phyloP scores from a whole-genome alignment of 2,329 filamentous ascomycete species.

The Botrytis tulipae region DNA sequence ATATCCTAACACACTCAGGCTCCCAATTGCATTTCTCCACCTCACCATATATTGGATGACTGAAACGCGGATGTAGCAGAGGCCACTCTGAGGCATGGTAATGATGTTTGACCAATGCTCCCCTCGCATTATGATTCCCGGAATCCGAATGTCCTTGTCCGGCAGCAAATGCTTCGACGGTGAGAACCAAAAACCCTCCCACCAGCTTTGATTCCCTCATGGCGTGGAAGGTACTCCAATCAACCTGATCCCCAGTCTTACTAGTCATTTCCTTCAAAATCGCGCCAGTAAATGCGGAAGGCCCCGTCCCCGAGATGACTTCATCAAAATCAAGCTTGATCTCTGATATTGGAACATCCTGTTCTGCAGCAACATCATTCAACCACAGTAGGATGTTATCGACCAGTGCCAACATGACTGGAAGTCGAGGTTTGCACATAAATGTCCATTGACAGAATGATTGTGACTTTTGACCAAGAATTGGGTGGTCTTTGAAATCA shows the following conservation, averaged over 20 bases:
- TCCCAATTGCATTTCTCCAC: slow-evolving; percentile 72
- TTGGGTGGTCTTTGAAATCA: slow-evolving; percentile 59
- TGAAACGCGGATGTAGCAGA: slow-evolving; percentile 61
- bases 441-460: slow-evolving; percentile 78
- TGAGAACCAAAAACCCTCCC: slow-evolving; percentile 62
- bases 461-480: slow-evolving; percentile 64
- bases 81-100: slow-evolving; percentile 76
- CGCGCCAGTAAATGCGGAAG: slow-evolving; percentile 66
- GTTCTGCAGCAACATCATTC: slow-evolving; percentile 55
- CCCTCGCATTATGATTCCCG: slow-evolving; percentile 64
- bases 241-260: slow-evolving; percentile 46
- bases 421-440: slow-evolving; percentile 64
- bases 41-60: slow-evolving; percentile 66
- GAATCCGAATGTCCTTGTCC: slow-evolving; percentile 73
- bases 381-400: slow-evolving; percentile 69
- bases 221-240: slow-evolving; percentile 65
- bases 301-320: slow-evolving; percentile 70
- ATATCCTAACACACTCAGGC: slow-evolving; percentile 59
- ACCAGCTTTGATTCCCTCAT: slow-evolving; percentile 64
- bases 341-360: slow-evolving; percentile 57
- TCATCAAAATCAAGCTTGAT: slow-evolving; percentile 70
- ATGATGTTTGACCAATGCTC: slow-evolving; percentile 69
- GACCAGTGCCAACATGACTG: slow-evolving; percentile 66
- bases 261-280: slow-evolving; percentile 63
- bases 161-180: slow-evolving; percentile 70